Percentiles rank a stretch among this genome's conserved stretches.
Conservation (phyloP, 179 eudicot genomes). For the Silene coronaria region DNA sequence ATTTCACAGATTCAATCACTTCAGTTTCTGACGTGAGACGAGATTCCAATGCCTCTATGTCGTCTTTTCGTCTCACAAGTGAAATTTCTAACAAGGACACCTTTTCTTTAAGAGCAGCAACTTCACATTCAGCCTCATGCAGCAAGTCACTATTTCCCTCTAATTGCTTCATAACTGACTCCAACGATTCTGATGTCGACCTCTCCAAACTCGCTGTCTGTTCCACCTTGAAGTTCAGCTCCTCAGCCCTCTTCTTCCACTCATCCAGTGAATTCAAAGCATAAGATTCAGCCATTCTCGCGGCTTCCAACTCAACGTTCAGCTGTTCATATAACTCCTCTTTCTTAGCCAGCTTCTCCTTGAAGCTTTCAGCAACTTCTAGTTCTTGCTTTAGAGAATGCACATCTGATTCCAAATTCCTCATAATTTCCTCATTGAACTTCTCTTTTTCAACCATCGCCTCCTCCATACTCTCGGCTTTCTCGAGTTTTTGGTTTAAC, state of each 20-base stretch:
- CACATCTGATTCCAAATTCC: slow-evolving; percentile 23
- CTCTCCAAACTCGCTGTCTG: slow-evolving; percentile 67
- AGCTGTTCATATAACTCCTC: slow-evolving; percentile 65
- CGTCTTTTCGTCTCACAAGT: slow-evolving; percentile 48
- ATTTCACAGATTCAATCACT: slow-evolving; percentile 39
- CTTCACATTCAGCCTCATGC: slow-evolving; percentile 70
- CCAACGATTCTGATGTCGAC: slow-evolving; percentile 76
- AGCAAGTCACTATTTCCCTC: slow-evolving; percentile 69
- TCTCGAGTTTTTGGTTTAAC: slow-evolving; percentile 23
- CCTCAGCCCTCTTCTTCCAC: slow-evolving; percentile 58
- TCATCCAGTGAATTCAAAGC: slow-evolving; percentile 58
- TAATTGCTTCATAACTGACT: slow-evolving; percentile 64
- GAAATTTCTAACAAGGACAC: slow-evolving; percentile 68
- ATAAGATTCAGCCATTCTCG: slow-evolving; percentile 69
- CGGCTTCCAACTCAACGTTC: slow-evolving; percentile 74
- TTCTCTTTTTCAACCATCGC: slow-evolving; percentile 25
- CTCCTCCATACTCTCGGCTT: slow-evolving; percentile 17
- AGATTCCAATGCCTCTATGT: slow-evolving; percentile 55
- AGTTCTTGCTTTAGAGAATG: slow-evolving; percentile 50
- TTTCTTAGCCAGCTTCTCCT: slow-evolving; percentile 52
- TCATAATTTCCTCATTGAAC: slow-evolving; percentile 19
- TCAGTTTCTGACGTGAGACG: slow-evolving; percentile 20
- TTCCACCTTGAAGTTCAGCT: slow-evolving; percentile 45
- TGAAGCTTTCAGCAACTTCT: slow-evolving; percentile 34
- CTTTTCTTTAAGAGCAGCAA: slow-evolving; percentile 64